phyloP scores from a whole-genome alignment of 1,139 yeast genomes.

The Sugiyamaella japonica region DNA sequence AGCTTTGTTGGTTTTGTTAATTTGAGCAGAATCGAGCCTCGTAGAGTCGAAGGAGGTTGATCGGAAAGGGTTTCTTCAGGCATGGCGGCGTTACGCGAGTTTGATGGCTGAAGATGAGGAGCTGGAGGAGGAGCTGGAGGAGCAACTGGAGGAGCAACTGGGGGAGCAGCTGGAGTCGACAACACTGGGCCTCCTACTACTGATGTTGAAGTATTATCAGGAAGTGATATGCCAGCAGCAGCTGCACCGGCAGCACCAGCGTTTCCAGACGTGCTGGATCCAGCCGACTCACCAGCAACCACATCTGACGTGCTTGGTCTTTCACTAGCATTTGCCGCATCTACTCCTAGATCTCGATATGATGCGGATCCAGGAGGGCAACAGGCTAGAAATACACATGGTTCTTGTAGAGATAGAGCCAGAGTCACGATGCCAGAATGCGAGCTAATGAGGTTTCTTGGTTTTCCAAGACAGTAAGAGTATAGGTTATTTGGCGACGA shows the following conservation, averaged over 20 bases:
- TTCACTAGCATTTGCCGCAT: slow-evolving; percentile 10
- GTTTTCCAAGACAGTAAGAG: slow-evolving; percentile 38
- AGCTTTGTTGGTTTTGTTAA: slow-evolving; percentile 71
- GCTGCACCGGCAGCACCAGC: background rate
- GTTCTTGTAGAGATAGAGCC: slow-evolving; percentile 40
- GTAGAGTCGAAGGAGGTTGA: slow-evolving; percentile 68
- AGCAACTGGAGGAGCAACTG: too few relatives aligned
- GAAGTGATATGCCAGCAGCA: background rate
- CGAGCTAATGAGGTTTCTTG: slow-evolving; percentile 37
- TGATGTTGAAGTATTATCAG: background rate
- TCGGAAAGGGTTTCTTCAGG: slow-evolving; percentile 35
- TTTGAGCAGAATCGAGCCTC: slow-evolving; percentile 76
- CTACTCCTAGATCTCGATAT: slow-evolving; percentile 18
- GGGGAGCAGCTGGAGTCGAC: too few relatives aligned
- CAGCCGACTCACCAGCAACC: background rate
- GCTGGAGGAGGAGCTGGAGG: background rate
- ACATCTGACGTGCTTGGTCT: background rate
- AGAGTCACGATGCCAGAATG: slow-evolving; percentile 39
- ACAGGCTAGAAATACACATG: slow-evolving; percentile 36
- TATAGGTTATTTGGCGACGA: slow-evolving; percentile 22
- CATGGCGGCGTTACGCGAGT: background rate
- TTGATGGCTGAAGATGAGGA: slow-evolving; percentile 4
- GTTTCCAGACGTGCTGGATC: background rate
- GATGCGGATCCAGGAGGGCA: slow-evolving; percentile 22
- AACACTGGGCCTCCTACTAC: too few relatives aligned